Evolutionary conservation across 1,284 basidiomycete genomes (phyloP).

Genomic region (Cutaneotrichosporon cutaneum): DNA sequence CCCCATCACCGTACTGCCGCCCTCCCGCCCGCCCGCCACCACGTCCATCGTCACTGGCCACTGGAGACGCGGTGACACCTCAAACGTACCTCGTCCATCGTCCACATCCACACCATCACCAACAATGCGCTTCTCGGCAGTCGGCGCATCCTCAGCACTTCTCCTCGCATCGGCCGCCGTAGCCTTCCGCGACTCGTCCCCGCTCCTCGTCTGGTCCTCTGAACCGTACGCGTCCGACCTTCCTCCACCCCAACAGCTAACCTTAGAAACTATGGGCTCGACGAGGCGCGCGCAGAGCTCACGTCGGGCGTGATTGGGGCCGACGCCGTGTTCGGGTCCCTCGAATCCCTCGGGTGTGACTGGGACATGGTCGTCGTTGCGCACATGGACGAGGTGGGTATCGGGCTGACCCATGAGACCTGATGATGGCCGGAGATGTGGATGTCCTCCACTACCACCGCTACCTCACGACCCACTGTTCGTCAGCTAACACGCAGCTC

Average conservation of each 20-base stretch:
- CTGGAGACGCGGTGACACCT: neutral
- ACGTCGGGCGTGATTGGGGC: constrained; percentile 38
- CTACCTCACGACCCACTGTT: too few species aligned
- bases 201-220: constrained; percentile 46
- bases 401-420: neutral
- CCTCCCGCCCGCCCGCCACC: neutral
- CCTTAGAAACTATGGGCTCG: constrained; percentile 32
- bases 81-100: neutral
- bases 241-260: constrained; percentile 8
- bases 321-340: constrained; percentile 39
- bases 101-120: constrained; percentile 1
- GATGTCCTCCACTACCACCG: neutral
- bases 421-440: neutral
- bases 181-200: constrained; percentile 47
- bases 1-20: neutral
- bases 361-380: constrained; percentile 71
- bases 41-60: neutral
- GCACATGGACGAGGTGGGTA: constrained; percentile 82
- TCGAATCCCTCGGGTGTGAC: constrained; percentile 44
- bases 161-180: constrained; percentile 28
- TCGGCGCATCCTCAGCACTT: constrained; percentile 29
- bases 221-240: constrained; percentile 33
- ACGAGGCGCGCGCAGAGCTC: constrained; percentile 31
- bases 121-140: constrained; percentile 33
- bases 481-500: constrained; percentile 28